These are phyloP conservation scores for Pachysandra terminalis DNA, from an alignment of 164 flowering plant species.

Conservation along the genomic window DNA sequence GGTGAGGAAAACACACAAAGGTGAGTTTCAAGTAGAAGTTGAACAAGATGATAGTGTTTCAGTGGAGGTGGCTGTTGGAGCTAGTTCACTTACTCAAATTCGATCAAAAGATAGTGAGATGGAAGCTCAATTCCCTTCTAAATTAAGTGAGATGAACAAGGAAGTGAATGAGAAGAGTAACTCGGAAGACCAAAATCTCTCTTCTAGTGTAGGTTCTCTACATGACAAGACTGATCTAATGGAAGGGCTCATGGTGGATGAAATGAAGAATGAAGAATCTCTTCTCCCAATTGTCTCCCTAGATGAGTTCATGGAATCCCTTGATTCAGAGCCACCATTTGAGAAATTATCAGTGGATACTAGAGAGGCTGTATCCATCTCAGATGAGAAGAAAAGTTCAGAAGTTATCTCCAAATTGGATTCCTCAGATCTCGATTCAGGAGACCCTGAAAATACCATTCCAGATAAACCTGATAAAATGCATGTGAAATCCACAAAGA, in stretches of 20 bases:
- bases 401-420: constrained; percentile 27
- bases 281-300: constrained; percentile 75
- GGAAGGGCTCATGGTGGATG: no score
- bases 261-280: constrained; percentile 53
- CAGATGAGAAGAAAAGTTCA: constrained; percentile 23
- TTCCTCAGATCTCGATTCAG: constrained; percentile 19
- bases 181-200: constrained; percentile 14
- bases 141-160: constrained; percentile 1
- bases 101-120: constrained; percentile 19
- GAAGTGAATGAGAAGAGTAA: constrained; percentile 14
- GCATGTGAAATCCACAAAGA: constrained; percentile 4
- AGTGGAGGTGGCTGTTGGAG: constrained; percentile 49
- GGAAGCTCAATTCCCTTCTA: constrained; percentile 11
- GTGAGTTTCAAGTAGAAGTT: constrained; percentile 66
- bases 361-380: constrained; percentile 13
- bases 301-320: constrained; percentile 79
- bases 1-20: constrained; percentile 80
- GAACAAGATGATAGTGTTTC: no score
- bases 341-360: constrained; percentile 27
- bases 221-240: constrained; percentile 48
- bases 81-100: constrained; percentile 18
- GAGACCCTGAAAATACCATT: constrained; percentile 10
- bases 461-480: constrained; percentile 14
- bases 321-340: no score
- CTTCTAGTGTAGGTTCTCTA: constrained; percentile 27